These are phyloP conservation scores for Pseudocercospora fuligena DNA, from an alignment of 2,329 filamentous ascomycete genomes.

Conservation along the genomic window DNA sequence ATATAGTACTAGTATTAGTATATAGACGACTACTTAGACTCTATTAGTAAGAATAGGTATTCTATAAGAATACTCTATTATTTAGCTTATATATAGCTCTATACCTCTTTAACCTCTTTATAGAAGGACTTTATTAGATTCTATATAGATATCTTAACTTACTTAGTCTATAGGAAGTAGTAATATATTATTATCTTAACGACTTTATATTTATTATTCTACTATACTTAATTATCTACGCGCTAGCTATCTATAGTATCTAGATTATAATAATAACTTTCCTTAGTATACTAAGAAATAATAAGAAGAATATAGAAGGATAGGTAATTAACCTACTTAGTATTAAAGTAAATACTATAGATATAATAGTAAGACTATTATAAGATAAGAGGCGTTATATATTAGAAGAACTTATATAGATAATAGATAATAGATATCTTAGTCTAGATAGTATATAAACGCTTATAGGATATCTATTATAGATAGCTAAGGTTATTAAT, in stretches of 20 bases:
- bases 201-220: not conserved
- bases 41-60: not conserved
- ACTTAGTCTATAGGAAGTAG: not conserved
- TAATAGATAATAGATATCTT: not conserved
- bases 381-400: not conserved
- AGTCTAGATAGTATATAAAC: not conserved
- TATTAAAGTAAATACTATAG: not conserved
- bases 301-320: not conserved
- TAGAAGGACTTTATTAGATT: not conserved
- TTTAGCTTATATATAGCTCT: not conserved
- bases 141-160: not conserved
- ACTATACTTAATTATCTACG: not conserved
- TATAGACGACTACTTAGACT: not conserved
- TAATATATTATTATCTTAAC: not conserved
- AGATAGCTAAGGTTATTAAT: not conserved
- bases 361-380: not conserved
- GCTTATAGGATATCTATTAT: not conserved
- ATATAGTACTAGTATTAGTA: not conserved
- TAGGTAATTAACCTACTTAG: not conserved
- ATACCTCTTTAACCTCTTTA: not conserved
- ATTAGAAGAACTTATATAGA: not conserved
- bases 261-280: not conserved
- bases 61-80: not conserved
- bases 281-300: not conserved
- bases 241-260: not conserved